Base-by-base conservation (phyloP, 1,284 basidiomycete species). In the Cutaneotrichosporon cyanovorans region DNA sequence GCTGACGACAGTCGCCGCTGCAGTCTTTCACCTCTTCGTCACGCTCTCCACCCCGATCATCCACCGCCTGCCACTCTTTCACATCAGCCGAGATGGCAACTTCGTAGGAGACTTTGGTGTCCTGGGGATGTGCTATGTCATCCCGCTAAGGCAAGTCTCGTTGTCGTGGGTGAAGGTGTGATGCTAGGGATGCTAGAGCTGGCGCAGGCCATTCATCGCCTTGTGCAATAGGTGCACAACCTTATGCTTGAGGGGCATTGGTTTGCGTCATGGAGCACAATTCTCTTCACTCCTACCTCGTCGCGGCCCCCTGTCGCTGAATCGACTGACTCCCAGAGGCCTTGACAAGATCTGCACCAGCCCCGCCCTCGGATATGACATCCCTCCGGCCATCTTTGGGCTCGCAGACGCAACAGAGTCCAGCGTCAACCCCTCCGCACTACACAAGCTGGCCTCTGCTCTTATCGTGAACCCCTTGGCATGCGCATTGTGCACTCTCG, bases 21-120 rank as follows among this genome's bases (percentile, higher is more conserved):
- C 83, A 65, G 39, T 84, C n/a, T 77, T 87, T 40, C 77, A 83
- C 48, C 74, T 87, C 20, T 76, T 87, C 47, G 80, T 84, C 45
- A 82, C 80, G 5, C 69, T 87, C 50, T 86, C 84, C 6, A 67
- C 83, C 20, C 79, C 85, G 2, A 82, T 87, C 66, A 80, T 82
- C 66, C 82, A 83, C 63, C 64, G 78, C 28, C 77, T 88, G 37
- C 85, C 83, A 66, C 73, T 88, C 21, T 71, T 87, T 38, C 61
- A 73, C 36, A 68, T 88, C 44, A 61, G 74, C 21, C 76, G 79
- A 4, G 71, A 45, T 1, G 45, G 25, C 34, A 46, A 48, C 7
- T 25, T 23, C 10, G 28, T 10, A 0, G 60, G 51, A 19, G 58
- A 62, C 42, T 37, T 61, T 7, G 65, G 65, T 22, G 59, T 68